Percentiles rank a stretch among this genome's conserved stretches.
Conservation (phyloP, 192 early-diverging fungal species). For the Coemansia sp. region DNA sequence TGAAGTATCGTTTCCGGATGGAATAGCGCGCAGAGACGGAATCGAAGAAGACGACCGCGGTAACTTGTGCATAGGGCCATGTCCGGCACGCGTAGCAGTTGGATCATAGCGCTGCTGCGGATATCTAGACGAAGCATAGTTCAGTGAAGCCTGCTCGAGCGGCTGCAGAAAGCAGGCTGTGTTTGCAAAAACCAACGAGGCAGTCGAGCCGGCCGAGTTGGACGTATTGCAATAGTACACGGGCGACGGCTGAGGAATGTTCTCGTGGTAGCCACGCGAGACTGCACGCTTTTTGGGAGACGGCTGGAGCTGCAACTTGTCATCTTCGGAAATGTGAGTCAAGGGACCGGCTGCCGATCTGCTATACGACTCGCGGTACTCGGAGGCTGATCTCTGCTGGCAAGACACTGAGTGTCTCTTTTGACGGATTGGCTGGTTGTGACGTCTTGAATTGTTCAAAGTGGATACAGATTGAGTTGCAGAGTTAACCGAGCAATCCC, state of each 20-base stretch:
- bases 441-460: constrained; percentile 1
- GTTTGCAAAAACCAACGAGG: constrained; percentile 16
- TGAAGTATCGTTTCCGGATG: background rate
- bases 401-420: constrained; percentile 3
- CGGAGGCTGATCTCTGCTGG: background rate
- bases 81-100: background rate
- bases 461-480: background rate
- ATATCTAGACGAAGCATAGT: constrained; percentile 36
- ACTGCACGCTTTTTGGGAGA: constrained; percentile 54
- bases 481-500: background rate
- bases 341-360: constrained; percentile 31
- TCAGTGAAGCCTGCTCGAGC: constrained; percentile 24
- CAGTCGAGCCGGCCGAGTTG: constrained; percentile 5
- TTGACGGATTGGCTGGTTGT: background rate
- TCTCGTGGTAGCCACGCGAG: constrained; percentile 38
- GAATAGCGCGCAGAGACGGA: constrained; percentile 28
- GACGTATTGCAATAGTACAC: constrained; percentile 24
- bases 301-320: constrained; percentile 26
- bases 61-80: background rate
- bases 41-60: constrained; percentile 34
- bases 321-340: constrained; percentile 29
- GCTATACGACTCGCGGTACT: constrained; percentile 3
- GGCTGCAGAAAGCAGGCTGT: constrained; percentile 45
- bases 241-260: constrained; percentile 46
- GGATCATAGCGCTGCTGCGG: constrained; percentile 51